These are phyloP conservation scores for Barbatosphaeria neglecta DNA, from an alignment of 495 filamentous ascomycete genomes.

Conservation along the genomic window DNA sequence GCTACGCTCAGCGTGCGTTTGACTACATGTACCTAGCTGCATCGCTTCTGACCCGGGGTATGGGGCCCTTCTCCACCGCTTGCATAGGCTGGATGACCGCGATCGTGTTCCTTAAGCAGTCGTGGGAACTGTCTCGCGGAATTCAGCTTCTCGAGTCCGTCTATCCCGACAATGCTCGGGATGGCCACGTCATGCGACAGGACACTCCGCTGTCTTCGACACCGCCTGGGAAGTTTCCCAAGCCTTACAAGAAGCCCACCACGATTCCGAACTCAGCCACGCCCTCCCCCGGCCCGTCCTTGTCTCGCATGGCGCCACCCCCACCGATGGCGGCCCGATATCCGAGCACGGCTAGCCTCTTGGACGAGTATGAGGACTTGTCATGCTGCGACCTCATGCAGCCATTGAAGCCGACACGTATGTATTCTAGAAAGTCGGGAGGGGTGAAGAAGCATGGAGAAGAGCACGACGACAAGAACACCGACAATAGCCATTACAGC, in stretches of 20 bases:
- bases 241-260: not conserved
- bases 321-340: too few species aligned
- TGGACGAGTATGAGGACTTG: too few species aligned
- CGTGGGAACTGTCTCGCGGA: slow-evolving; percentile 35
- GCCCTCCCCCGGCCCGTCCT: too few species aligned
- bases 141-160: not conserved
- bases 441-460: not conserved
- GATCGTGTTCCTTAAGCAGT: slow-evolving; percentile 49
- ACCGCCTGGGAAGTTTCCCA: not conserved
- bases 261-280: too few species aligned
- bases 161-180: not conserved
- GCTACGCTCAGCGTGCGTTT: too few species aligned
- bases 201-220: not conserved
- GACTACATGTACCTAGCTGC: too few species aligned
- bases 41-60: not conserved
- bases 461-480: not conserved
- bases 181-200: not conserved
- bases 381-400: too few species aligned
- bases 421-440: not conserved
- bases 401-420: too few species aligned
- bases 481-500: not conserved
- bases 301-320: too few species aligned
- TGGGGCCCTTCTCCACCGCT: not conserved
- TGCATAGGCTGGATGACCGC: slow-evolving; percentile 47
- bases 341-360: too few species aligned